A percentile compares a stretch with the other conserved stretches of the same genome.
Evolutionary conservation across 331 rosid species (phyloP).

Genomic region (Quercus lobata): DNA sequence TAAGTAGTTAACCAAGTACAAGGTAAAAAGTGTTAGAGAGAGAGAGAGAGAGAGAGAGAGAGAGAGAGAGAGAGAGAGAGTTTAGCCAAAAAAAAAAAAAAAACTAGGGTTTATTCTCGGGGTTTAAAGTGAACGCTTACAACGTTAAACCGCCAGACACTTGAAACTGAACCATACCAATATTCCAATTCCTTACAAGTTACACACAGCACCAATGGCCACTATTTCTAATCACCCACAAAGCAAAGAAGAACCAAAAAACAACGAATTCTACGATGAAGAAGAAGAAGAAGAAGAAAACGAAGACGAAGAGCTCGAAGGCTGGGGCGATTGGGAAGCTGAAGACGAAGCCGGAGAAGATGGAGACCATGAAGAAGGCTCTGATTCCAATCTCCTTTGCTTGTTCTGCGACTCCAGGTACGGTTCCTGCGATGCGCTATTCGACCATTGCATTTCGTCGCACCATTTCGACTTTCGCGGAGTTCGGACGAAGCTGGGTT

Average conservation of each 20-base stretch:
- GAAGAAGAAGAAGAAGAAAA: constrained; percentile 18
- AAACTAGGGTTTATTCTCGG: not conserved
- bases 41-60: no score
- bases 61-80: no score
- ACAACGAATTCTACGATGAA: not conserved
- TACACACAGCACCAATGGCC: constrained; percentile 2
- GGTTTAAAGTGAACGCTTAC: not conserved
- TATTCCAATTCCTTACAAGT: not conserved
- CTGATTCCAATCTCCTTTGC: constrained; percentile 40
- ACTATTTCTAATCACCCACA: not conserved
- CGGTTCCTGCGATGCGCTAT: constrained; percentile 36
- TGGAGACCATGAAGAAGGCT: constrained; percentile 27
- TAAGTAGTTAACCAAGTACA: no score
- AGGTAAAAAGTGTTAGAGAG: no score
- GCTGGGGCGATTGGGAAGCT: constrained; percentile 63
- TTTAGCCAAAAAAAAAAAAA: no score
- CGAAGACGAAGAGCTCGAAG: constrained; percentile 26
- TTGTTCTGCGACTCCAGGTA: constrained; percentile 67
- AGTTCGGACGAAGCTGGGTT: constrained; percentile 30
- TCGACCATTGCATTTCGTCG: constrained; percentile 53
- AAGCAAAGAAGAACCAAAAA: not conserved
- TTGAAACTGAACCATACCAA: not conserved
- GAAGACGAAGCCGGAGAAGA: constrained; percentile 23
- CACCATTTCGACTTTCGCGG: constrained; percentile 66
- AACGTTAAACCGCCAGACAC: not conserved